Percentiles rank a stretch among this genome's conserved stretches.
These are phyloP conservation scores for Ricinus communis DNA, from an alignment of 345 rosid genomes.

Conservation along the genomic window DNA sequence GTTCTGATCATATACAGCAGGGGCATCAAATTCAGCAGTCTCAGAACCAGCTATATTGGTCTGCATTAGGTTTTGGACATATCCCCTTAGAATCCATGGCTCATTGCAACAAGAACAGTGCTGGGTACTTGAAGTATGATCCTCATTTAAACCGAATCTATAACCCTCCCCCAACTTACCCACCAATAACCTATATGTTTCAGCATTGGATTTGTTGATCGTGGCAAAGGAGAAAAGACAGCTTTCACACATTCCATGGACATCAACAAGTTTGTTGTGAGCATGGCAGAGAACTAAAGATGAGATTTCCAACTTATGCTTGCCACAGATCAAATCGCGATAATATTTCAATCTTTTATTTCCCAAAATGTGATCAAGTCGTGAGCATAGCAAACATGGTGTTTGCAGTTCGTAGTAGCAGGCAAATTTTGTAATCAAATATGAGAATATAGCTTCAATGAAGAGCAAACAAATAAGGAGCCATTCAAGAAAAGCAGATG, in stretches of 20 bases:
- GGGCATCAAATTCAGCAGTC: slow-evolving; percentile 35
- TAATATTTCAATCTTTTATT: slow-evolving; percentile 42
- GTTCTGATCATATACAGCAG: slow-evolving; percentile 22
- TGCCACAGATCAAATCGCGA: slow-evolving; percentile 71
- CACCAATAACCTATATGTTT: slow-evolving; percentile 78
- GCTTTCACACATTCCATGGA: slow-evolving; percentile 71
- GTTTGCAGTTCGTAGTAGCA: slow-evolving; percentile 50
- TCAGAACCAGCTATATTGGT: slow-evolving; percentile 27
- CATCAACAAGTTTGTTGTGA: slow-evolving; percentile 76
- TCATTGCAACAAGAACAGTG: slow-evolving; percentile 72
- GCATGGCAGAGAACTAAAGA: slow-evolving; percentile 77
- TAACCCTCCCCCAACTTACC: slow-evolving; percentile 67
- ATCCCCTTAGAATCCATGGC: slow-evolving; percentile 46
- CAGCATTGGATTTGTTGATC: slow-evolving; percentile 68
- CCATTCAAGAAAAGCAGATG: slow-evolving; percentile 78
- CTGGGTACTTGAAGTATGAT: slow-evolving; percentile 22
- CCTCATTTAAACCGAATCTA: slow-evolving; percentile 38
- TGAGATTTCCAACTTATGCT: slow-evolving; percentile 83
- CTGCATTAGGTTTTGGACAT: slow-evolving; percentile 29
- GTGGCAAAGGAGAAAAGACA: slow-evolving; percentile 83
- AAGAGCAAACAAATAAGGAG: slow-evolving; percentile 68
- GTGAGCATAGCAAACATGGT: slow-evolving; percentile 82
- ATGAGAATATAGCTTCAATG: slow-evolving; percentile 57
- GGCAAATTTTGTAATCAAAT: slow-evolving; percentile 66
- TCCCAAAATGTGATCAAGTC: slow-evolving; percentile 80